Conservation (phyloP, 352 stramenopile species). For the Phytophthora syringae region DNA sequence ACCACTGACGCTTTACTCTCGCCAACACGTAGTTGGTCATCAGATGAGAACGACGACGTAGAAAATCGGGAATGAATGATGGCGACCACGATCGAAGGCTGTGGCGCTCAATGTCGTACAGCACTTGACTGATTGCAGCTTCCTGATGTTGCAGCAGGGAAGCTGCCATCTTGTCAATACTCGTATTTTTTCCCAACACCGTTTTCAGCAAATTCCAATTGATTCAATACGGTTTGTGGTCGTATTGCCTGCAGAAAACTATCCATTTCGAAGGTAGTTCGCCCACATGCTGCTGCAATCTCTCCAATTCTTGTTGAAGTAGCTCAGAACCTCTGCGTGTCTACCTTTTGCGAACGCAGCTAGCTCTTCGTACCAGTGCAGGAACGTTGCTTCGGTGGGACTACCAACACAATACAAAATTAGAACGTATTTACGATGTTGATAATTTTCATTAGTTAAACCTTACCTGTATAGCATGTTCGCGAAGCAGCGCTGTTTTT, state of each 20-base stretch:
- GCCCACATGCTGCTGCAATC: background rate
- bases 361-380: background rate
- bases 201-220: background rate
- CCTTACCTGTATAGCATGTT: background rate
- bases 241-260: background rate
- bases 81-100: background rate
- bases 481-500: background rate
- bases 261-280: background rate
- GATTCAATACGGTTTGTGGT: background rate
- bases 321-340: background rate
- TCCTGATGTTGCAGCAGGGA: background rate
- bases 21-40: background rate
- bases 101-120: background rate
- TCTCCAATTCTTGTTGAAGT: background rate
- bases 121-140: background rate
- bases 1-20: background rate
- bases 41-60: background rate
- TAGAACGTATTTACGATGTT: too few relatives aligned
- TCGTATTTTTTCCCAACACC: background rate
- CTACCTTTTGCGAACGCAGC: background rate
- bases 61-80: background rate
- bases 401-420: background rate
- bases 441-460: background rate
- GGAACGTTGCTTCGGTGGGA: background rate
- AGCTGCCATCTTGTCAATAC: background rate